Conservation (phyloP, 1,139 yeast species). For the Sugiyamaella japonica region DNA sequence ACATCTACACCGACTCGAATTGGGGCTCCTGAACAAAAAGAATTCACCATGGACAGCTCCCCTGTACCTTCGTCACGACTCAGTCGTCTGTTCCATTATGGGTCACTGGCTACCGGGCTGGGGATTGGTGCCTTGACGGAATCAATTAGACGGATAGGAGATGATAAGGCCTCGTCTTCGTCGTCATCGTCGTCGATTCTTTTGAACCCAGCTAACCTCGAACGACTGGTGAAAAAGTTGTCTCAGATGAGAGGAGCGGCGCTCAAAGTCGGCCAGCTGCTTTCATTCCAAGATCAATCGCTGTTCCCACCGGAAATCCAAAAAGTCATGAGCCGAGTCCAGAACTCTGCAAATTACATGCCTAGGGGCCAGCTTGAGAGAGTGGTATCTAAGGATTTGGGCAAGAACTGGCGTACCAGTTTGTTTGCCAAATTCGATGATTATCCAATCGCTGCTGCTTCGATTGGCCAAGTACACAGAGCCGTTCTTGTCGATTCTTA, state of each 20-base stretch:
- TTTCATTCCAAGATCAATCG: constrained; percentile 85
- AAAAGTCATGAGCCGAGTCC: constrained; percentile 76
- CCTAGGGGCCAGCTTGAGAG: constrained; percentile 85
- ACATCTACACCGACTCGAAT: constrained; percentile 6
- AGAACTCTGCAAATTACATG: constrained; percentile 95
- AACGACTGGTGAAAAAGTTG: constrained; percentile 81
- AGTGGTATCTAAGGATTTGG: constrained; percentile 72
- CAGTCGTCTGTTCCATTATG: constrained; percentile 88
- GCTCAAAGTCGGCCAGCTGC: constrained; percentile 88
- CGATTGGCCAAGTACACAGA: constrained; percentile 93
- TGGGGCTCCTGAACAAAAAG: constrained; percentile 44
- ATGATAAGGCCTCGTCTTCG: constrained; percentile 44
- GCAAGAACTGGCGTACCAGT: constrained; percentile 72
- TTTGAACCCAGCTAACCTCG: constrained; percentile 79
- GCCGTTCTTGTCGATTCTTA: constrained; percentile 60
- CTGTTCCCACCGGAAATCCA: constrained; percentile 85
- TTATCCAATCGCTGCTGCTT: constrained; percentile 94
- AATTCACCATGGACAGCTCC: constrained; percentile 53
- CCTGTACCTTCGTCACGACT: constrained; percentile 86
- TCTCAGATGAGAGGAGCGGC: constrained; percentile 99
- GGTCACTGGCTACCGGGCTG: constrained; percentile 87
- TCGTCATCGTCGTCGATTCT: constrained; percentile 53
- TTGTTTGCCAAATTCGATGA: constrained; percentile 75
- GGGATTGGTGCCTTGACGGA: constrained; percentile 84
- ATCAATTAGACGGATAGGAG: constrained; percentile 68